Conservation (phyloP, 805 yeast species). For the Sungouiozyma intestinalis region DNA sequence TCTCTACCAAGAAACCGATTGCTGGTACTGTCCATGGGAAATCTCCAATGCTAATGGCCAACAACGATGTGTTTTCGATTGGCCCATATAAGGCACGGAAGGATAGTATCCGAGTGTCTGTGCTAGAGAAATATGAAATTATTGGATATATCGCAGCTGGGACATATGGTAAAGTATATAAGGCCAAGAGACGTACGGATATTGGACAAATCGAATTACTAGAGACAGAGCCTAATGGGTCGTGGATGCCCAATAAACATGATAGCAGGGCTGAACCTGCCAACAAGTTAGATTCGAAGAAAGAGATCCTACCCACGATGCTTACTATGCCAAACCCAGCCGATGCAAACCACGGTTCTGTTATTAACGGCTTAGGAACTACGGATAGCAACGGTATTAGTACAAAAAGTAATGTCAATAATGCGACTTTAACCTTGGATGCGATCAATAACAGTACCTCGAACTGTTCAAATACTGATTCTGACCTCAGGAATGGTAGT, state of each 20-base stretch:
- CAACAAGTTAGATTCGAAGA: neutral
- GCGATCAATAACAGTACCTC: too few relatives aligned
- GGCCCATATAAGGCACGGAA: slow-evolving; percentile 52
- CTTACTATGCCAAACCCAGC: too few relatives aligned
- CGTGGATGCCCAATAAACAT: neutral
- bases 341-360: too few relatives aligned
- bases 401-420: too few relatives aligned
- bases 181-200: slow-evolving; percentile 43
- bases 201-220: neutral
- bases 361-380: too few relatives aligned
- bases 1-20: slow-evolving; percentile 4
- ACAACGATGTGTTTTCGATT: slow-evolving; percentile 42
- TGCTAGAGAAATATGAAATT: slow-evolving; percentile 76
- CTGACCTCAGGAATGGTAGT: neutral
- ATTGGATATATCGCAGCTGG: slow-evolving; percentile 97
- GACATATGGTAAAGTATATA: slow-evolving; percentile 94
- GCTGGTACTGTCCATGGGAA: slow-evolving; percentile 18
- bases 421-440: too few relatives aligned
- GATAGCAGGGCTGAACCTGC: neutral
- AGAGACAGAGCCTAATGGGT: neutral
- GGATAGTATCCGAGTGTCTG: slow-evolving; percentile 59
- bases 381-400: too few relatives aligned
- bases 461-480: too few relatives aligned
- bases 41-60: slow-evolving; percentile 43
- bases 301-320: too few relatives aligned